Evolutionary conservation across 495 filamentous ascomycete species (phyloP), one percentile per base, ranked within the genome.

Genomic region (Clavariopsis aquatica): DNA sequence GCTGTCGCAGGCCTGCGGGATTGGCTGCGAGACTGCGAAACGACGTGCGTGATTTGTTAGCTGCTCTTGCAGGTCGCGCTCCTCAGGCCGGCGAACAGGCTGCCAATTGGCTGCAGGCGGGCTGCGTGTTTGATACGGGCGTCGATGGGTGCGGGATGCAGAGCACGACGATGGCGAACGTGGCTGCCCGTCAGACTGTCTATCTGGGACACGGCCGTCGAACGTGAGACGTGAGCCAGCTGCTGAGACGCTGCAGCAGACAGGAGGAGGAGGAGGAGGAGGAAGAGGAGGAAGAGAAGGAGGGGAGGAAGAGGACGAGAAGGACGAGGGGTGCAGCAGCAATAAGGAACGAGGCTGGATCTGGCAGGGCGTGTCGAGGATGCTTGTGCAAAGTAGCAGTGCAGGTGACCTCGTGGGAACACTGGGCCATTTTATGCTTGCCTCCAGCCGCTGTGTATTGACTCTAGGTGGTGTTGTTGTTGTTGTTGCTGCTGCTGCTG

Each of bases 1-100:
- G 51, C 38, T 23, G 28, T 43, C 1, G 38, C 52, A 23, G 43
- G 52, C 43, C 36, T 43, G 36, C 31, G 45, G 62, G 41, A 60
- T 57, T 70, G 67, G 67, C 53, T 66, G 67, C 62, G 10, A 26
- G 31, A 20, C 51, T 57, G 28, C 52, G 65, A 71, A 65, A 68
- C 65, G 34, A 31, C 66, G 0, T 20, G 64, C 65, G 69, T 71
- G 69, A 71, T 71, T 59, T 46, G 69, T 41, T 49, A 68, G 56
- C 26, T 8, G 60, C 65, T 65, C 69, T 68, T 71, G 69, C 69
- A 71, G 69, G 54, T 29, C 49, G 24, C 49, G 34, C 64, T 56
- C 20, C 19, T 10, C 9, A 34, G 27, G 49, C 26, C 36, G 10
- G 20, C 36, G 34, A 52, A 9, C 27, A 20, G 5, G n/a, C 60